A percentile compares a stretch with the other conserved stretches of the same genome.
phyloP scores from a whole-genome alignment of 2,329 filamentous ascomycete genomes.

The Tolypocladium album region DNA sequence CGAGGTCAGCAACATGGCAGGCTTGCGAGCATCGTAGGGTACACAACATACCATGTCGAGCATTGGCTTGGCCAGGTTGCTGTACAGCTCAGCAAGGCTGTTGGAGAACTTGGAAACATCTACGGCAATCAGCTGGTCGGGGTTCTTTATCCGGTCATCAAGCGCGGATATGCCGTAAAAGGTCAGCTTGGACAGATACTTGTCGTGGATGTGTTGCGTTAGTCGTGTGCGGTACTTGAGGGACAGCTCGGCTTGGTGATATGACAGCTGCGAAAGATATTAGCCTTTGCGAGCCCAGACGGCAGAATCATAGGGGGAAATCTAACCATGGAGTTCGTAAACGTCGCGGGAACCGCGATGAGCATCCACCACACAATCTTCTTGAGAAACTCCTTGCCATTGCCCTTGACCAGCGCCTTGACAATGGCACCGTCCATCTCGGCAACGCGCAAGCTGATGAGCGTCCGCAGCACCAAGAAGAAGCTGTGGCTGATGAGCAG shows the following conservation, averaged over 20 bases:
- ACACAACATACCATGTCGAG: slow-evolving; percentile 64
- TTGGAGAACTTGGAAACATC: slow-evolving; percentile 96
- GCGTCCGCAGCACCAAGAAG: slow-evolving; percentile 79
- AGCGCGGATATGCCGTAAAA: slow-evolving; percentile 94
- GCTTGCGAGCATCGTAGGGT: not conserved
- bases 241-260: slow-evolving; percentile 91
- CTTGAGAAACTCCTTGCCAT: slow-evolving; percentile 78
- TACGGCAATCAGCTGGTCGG: slow-evolving; percentile 92
- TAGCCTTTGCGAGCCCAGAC: not conserved
- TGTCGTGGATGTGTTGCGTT: slow-evolving; percentile 90
- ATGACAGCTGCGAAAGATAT: slow-evolving; percentile 59
- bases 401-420: slow-evolving; percentile 83
- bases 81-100: slow-evolving; percentile 88
- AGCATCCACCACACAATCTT: slow-evolving; percentile 97
- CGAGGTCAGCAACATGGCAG: slow-evolving; percentile 12
- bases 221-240: slow-evolving; percentile 86
- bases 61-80: slow-evolving; percentile 88
- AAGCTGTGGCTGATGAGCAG: slow-evolving; percentile 84
- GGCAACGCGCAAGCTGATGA: slow-evolving; percentile 92
- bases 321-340: slow-evolving; percentile 94
- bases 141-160: slow-evolving; percentile 96
- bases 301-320: not conserved
- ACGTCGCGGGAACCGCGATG: slow-evolving; percentile 89
- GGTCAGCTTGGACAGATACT: slow-evolving; percentile 93
- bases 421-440: slow-evolving; percentile 92